These are phyloP conservation scores for Platanthera zijinensis DNA, from an alignment of 106 monocot genomes.

Conservation along the genomic window DNA sequence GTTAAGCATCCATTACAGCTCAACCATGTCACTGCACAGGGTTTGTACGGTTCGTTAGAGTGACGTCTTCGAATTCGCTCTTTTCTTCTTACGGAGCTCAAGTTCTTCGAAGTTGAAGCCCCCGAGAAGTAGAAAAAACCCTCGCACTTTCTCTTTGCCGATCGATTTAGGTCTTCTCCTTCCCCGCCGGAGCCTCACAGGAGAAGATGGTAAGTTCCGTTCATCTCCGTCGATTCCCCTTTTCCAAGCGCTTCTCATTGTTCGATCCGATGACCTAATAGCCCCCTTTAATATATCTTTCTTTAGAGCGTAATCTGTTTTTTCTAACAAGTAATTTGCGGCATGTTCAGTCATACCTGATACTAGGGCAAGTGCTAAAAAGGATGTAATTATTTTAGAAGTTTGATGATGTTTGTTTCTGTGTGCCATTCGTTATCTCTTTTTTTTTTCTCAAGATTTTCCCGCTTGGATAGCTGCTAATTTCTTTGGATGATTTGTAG, in stretches of 20 bases:
- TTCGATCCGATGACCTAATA: background rate
- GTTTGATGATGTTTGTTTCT: background rate
- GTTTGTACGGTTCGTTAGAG: too few species aligned
- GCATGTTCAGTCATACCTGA: background rate
- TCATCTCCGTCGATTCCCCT: background rate
- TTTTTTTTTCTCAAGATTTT: constrained; percentile 6
- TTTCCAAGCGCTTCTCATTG: background rate
- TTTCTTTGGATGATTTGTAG: constrained; percentile 21
- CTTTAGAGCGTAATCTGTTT: background rate
- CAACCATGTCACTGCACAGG: too few species aligned
- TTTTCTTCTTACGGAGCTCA: background rate
- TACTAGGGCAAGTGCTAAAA: background rate
- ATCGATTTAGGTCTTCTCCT: constrained; percentile 1
- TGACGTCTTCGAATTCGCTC: background rate
- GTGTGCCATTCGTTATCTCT: background rate
- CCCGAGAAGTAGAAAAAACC: background rate
- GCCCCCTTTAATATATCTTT: background rate
- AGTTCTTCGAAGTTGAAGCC: background rate
- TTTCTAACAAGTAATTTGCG: background rate
- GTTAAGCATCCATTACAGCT: too few species aligned
- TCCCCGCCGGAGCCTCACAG: background rate
- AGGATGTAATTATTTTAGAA: background rate
- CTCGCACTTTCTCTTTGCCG: background rate
- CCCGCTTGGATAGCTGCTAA: background rate
- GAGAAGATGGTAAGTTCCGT: background rate